phyloP scores from a whole-genome alignment of 2,329 filamentous ascomycete species.

The Ophiostoma quercus region DNA sequence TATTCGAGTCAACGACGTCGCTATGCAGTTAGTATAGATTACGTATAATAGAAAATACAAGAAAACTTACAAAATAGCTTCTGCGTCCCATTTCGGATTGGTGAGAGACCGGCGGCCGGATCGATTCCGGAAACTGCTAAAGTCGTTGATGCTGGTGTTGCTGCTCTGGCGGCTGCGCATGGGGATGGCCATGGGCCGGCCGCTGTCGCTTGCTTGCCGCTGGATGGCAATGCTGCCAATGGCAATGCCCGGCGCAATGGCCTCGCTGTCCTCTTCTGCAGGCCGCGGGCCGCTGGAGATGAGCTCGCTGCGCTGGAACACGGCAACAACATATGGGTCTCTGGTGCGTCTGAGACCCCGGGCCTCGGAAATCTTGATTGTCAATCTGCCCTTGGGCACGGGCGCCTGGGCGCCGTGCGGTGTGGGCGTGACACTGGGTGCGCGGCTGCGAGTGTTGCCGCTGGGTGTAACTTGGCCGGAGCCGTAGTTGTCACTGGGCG shows the following conservation, averaged over 20 bases:
- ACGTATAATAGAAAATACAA: background rate
- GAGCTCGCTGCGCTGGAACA: slow-evolving; percentile 94
- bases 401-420: slow-evolving; percentile 57
- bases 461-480: background rate
- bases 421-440: slow-evolving; percentile 50
- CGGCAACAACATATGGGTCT: slow-evolving; percentile 91
- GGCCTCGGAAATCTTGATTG: slow-evolving; percentile 82
- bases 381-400: slow-evolving; percentile 77
- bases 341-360: slow-evolving; percentile 73
- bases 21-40: slow-evolving; percentile 41
- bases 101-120: slow-evolving; percentile 58
- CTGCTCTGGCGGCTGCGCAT: slow-evolving; percentile 97
- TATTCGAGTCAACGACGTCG: slow-evolving; percentile 88
- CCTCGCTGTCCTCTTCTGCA: slow-evolving; percentile 56
- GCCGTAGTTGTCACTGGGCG: slow-evolving; percentile 27
- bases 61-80: slow-evolving; percentile 81
- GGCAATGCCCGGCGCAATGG: slow-evolving; percentile 37
- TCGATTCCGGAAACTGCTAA: slow-evolving; percentile 55
- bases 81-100: slow-evolving; percentile 91
- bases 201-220: slow-evolving; percentile 72
- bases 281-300: slow-evolving; percentile 79
- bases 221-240: slow-evolving; percentile 51
- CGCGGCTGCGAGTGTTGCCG: slow-evolving; percentile 40
- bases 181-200: slow-evolving; percentile 85
- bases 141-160: slow-evolving; percentile 76